Base-by-base conservation (phyloP, 2,329 filamentous ascomycete genomes). In the Alternaria angustiovoidea region DNA sequence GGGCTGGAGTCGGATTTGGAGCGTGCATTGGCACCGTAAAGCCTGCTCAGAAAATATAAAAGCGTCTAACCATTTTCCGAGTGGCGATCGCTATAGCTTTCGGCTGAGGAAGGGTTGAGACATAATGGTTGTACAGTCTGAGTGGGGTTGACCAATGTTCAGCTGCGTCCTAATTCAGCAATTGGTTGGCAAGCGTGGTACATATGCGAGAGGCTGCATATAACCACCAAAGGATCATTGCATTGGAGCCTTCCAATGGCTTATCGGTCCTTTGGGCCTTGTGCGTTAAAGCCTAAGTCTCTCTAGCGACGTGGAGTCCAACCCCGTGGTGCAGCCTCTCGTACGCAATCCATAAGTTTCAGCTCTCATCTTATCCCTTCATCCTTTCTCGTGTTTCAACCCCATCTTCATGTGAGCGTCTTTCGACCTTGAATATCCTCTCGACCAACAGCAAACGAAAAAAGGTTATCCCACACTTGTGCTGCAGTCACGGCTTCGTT, bases 1-100 rank as follows among this genome's bases (percentile, higher is more conserved):
- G 57, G 30, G 47, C 51, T n/a, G 70, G 71, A 7, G 70, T 82
- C 5, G 80, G 80, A 0, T 81, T 81, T 63, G 80, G 80, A 2
- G 79, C 80, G 34, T 81, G 78, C 57, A 59, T 75, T 34, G 80
- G 78, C 20, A 70, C 70, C 9, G 61, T 82, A 1, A 60, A 72
- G 57, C 72, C 78, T 9, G 74, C 70, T n/a, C 59, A 26, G 18
- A 51, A 59, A 39, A 24, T 46, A 54, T 65, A 24, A 52, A n/a
- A 54, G 16, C 30, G 7, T 22, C 8, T 14, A 5, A 26, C 22
- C 46, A 24, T 49, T 9, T 49, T 9, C 4, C 12, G 6, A 14
- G 24, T 42, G 39, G 11, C 39, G 20, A 42, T 28, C n/a, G 5
- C 20, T 18, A 20, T 11, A 43, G 44, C 12, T 26, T 26, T 18